Conservation (phyloP, 768 basidiomycete genomes). For the Tylopilus sp. region DNA sequence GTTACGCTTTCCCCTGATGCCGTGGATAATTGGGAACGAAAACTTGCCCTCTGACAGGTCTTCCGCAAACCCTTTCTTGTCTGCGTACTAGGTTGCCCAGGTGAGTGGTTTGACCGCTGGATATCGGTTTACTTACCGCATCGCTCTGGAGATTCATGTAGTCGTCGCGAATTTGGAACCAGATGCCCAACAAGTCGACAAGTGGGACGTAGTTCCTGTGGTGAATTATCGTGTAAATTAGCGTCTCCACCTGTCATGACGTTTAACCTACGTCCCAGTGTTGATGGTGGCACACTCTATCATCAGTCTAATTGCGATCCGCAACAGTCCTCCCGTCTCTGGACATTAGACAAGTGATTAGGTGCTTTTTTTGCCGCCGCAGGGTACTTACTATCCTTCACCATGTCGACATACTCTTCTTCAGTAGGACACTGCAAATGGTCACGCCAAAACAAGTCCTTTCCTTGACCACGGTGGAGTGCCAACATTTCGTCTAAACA, state of each 20-base stretch:
- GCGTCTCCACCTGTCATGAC: no score
- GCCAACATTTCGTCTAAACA: constrained; percentile 64
- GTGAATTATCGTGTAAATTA: not conserved
- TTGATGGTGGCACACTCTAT: constrained; percentile 78
- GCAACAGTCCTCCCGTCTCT: constrained; percentile 94
- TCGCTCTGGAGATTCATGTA: constrained; percentile 37
- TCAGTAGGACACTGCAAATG: constrained; percentile 87
- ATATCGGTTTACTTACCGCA: constrained; percentile 6
- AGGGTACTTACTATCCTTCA: constrained; percentile 74
- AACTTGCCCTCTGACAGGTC: constrained; percentile 97
- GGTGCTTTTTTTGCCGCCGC: not conserved
- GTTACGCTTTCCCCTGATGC: constrained; percentile 71
- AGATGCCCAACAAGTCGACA: constrained; percentile 53
- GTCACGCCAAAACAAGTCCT: constrained; percentile 93
- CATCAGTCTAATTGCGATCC: constrained; percentile 92
- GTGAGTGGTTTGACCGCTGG: not conserved
- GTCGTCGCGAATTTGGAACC: constrained; percentile 61
- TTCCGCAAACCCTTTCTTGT: constrained; percentile 87
- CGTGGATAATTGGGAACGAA: constrained; percentile 93
- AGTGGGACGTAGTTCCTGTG: constrained; percentile 53
- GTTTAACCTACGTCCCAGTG: constrained; percentile 47
- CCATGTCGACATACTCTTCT: constrained; percentile 94
- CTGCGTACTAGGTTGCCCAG: constrained; percentile 58
- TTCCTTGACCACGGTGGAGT: constrained; percentile 90
- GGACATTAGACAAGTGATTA: constrained; percentile 3